Conservation (phyloP, 108 stramenopile species). For the Cyclotella baltica region DNA sequence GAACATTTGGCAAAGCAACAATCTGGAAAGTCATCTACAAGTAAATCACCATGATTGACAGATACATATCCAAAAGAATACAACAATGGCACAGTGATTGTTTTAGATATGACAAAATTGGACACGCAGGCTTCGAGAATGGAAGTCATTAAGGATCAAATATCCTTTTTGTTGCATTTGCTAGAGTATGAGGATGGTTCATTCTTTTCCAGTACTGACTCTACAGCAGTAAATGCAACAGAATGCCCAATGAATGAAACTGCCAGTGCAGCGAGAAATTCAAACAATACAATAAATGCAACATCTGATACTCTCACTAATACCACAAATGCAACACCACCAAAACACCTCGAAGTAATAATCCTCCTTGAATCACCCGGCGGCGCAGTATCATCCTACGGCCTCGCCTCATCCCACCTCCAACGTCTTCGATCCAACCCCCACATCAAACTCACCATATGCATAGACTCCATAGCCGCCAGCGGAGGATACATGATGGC, state of each 20-base stretch:
- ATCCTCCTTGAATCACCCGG: conserved; percentile 73
- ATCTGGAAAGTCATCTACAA: not conserved
- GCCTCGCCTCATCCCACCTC: conserved; percentile 78
- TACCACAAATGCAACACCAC: no score
- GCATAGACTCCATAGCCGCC: conserved; percentile 72
- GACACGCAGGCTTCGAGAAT: conserved; percentile 60
- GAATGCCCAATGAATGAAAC: no score
- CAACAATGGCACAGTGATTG: conserved; percentile 61
- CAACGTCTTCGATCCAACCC: conserved; percentile 59
- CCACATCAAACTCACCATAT: conserved; percentile 56
- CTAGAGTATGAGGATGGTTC: conserved; percentile 24
- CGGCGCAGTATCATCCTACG: conserved; percentile 77
- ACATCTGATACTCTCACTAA: no score
- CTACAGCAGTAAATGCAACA: not conserved
- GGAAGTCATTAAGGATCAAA: conserved; percentile 73
- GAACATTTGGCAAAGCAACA: not conserved
- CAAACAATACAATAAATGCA: no score
- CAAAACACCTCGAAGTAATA: conserved; percentile 77
- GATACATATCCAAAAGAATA: conserved; percentile 33
- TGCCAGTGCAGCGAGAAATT: no score
- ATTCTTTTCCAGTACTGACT: not conserved
- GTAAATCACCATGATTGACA: not conserved
- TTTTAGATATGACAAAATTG: conserved; percentile 75
- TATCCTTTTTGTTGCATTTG: conserved; percentile 67
- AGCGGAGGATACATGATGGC: conserved; percentile 86